Base-by-base conservation (phyloP, 306 rosid species). In the Hippophae rhamnoides region DNA sequence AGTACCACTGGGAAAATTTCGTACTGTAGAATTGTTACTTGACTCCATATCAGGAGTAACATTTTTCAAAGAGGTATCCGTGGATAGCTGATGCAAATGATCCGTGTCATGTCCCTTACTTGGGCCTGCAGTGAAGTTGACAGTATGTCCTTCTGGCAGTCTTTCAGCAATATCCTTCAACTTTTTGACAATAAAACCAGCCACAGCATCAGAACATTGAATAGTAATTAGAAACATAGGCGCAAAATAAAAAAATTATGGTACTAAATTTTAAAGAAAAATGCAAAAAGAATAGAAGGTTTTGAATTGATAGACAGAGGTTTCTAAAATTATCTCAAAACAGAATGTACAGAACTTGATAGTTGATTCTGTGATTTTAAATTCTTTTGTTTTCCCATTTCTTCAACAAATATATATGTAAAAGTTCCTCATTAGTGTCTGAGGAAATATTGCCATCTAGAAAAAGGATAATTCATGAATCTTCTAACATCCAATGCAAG, bases 121-220 rank as follows among this genome's bases (percentile, higher is more conserved):
- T 54, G 69, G 69, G 67, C 76, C 75, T 41, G 71, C 25, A 57
- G 60, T 65, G 62, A 47, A 58, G 66, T 69, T 69, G 12, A 70
- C 58, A 41, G 18, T 56, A n/a, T 82, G 75, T 63, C 73, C 88
- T 64, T 87, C 87, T 5, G 88, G 89, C 54, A 71, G 54, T 61
- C 81, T 78, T 58, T 78, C 83, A 55, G 84, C 71, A 74, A 80
- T 66, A 57, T 84, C 96, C 76, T 87, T 88, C 75, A 87, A 68
- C 99, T 92, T 86, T 70, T 54, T 46, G 64, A 47, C 72, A 60
- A 58, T 49, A 52, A 63, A 61, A 49, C 31, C 72, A 63, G 66
- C 54, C 70, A 64, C 65, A 60, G 57, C 66, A 69, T 69, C 55
- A 72, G 74, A 68, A 41, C 6, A 67, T 63, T 59, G 60, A 70